Conservation (phyloP, 768 basidiomycete genomes). For the Podaxis mareebaensis region DNA sequence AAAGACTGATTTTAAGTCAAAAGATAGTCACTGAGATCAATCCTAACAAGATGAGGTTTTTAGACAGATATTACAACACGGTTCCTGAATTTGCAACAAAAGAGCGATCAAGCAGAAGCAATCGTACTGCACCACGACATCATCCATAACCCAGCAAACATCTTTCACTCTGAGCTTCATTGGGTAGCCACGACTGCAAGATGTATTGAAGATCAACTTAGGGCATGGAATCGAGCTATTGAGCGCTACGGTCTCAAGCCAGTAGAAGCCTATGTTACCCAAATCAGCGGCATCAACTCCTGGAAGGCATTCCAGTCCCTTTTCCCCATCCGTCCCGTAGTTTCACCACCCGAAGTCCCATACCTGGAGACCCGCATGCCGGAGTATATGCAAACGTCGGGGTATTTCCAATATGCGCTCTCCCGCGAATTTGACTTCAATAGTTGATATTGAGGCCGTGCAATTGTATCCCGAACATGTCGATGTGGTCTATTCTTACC, state of each 20-base stretch:
- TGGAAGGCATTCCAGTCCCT: slow-evolving; percentile 92
- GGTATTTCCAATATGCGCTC: slow-evolving; percentile 82
- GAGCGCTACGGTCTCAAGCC: slow-evolving; percentile 90
- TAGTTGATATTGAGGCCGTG: slow-evolving; percentile 80
- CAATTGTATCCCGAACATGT: slow-evolving; percentile 77
- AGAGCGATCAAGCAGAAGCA: slow-evolving; percentile 85
- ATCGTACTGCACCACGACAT: slow-evolving; percentile 94
- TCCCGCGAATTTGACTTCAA: slow-evolving; percentile 78
- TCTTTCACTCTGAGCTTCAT: slow-evolving; percentile 95
- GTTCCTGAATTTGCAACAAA: slow-evolving; percentile 35
- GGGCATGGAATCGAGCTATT: slow-evolving; percentile 78
- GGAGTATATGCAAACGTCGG: slow-evolving; percentile 61
- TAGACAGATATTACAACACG: neutral
- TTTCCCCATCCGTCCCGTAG: slow-evolving; percentile 72
- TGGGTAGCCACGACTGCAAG: slow-evolving; percentile 96
- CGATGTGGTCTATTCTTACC: slow-evolving; percentile 88
- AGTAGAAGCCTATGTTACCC: slow-evolving; percentile 90
- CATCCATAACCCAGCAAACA: slow-evolving; percentile 91
- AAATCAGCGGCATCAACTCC: slow-evolving; percentile 83
- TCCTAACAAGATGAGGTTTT: slow-evolving; percentile 55
- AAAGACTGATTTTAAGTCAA: slow-evolving; percentile 76
- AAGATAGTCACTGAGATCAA: slow-evolving; percentile 90
- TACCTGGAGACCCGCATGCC: slow-evolving; percentile 69
- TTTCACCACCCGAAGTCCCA: slow-evolving; percentile 71
- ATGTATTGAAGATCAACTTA: slow-evolving; percentile 85